Conservation (phyloP, 1,284 basidiomycete species). For the Austroboletus novae-zelandiae region DNA sequence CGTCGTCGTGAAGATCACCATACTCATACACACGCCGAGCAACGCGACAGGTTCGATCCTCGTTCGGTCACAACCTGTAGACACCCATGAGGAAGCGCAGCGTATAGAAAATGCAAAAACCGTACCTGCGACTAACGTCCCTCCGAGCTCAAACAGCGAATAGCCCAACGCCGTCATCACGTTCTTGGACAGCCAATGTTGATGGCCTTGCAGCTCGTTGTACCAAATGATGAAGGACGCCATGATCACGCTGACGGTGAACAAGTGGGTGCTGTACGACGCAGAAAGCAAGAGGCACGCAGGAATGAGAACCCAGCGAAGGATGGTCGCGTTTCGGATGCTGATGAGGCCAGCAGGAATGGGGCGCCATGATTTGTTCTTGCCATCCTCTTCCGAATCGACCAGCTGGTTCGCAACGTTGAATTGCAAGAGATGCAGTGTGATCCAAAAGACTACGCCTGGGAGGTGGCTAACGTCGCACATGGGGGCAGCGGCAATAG, state of each 20-base stretch:
- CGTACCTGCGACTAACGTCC: slow-evolving; percentile 30
- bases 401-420: slow-evolving; percentile 44
- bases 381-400: slow-evolving; percentile 37
- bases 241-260: slow-evolving; percentile 34
- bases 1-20: slow-evolving; percentile 21
- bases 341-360: slow-evolving; percentile 41
- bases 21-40: slow-evolving; percentile 23
- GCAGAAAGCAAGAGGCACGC: slow-evolving; percentile 35
- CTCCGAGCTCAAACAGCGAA: slow-evolving; percentile 29
- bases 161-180: no score
- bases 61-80: slow-evolving; percentile 10
- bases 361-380: slow-evolving; percentile 42
- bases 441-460: slow-evolving; percentile 41
- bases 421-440: slow-evolving; percentile 45
- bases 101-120: not conserved
- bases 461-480: slow-evolving; percentile 19
- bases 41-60: slow-evolving; percentile 26
- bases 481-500: slow-evolving; percentile 34
- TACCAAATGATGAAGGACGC: slow-evolving; percentile 34
- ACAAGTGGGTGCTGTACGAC: slow-evolving; percentile 30
- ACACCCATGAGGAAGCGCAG: not conserved
- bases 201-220: slow-evolving; percentile 35
- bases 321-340: slow-evolving; percentile 27
- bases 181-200: slow-evolving; percentile 29
- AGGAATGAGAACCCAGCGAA: slow-evolving; percentile 40